Evolutionary conservation across 225 moss, liverwort and hornwort species (phyloP), one percentile per base, ranked within the genome.

Genomic region (Ulota crispa): DNA sequence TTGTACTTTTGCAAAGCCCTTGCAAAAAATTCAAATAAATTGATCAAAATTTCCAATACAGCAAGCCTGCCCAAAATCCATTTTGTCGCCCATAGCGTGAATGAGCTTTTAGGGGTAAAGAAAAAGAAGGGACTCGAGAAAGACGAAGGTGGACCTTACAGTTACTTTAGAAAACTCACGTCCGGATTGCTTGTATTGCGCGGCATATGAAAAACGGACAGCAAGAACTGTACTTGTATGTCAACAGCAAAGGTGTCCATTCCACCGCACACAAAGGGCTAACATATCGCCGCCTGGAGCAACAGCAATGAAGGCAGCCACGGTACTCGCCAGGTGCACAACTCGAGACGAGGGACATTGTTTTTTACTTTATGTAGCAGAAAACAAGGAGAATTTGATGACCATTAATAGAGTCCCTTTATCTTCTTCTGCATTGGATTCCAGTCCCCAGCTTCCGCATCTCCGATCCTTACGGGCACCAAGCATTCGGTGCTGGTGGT

Each of bases 371-470:
- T 47, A 20, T 0, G 21, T 32, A 12, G 34, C 62, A 62, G 82
- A 54, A 62, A 68, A 52, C 74, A 53, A 78, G 73, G 61, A 68
- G 7, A 11, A 12, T 28, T 4, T 4, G 36, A 27, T 8, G 18
- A 5, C 57, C 1, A 31, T 42, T 32, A 64, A 70, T 26, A 63
- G 8, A 9, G 23, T 59, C 57, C 30, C 21, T 42, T 36, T 63
- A 60, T 47, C 79, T 57, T 64, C 45, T 55, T 36, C 23, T 2
- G 3, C 53, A 56, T 64, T 6, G 47, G 79, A 68, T 82, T 63
- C 78, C 24, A 36, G 26, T 31, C 42, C 34, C 79, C 42, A 18
- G 55, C 70, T 64, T 82, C 82, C 78, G 69, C 78, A 78, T 86
- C 68, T 56, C 62, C 57, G 27, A 55, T n/a, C 60, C 31, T 34